Base-by-base conservation (phyloP, 257 asterid genomes). In the Plantago major region DNA sequence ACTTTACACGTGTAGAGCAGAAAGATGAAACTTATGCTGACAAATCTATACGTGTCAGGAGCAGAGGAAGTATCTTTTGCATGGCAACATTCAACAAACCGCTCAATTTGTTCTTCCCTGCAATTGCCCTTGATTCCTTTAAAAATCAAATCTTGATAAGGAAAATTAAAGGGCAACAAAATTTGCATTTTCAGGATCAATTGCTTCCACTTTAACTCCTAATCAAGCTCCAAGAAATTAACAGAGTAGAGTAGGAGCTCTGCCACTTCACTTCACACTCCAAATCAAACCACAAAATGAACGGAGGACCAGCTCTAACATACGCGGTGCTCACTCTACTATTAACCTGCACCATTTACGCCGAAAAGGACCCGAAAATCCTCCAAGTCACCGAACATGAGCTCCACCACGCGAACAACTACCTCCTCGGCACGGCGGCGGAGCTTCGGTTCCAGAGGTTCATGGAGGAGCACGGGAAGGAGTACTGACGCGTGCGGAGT, bases 361-460 rank as follows among this genome's bases (percentile, higher is more conserved):
- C 54, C 44, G 60, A 75, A 16, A 40, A 60, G 64, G 85, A 78
- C 55, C 67, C 65, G 6, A 75, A 63, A 37, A 87, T 90, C 76
- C 80, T 78, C 73, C 91, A 87, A 69, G 95, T 90, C 26, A 90
- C 89, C 49, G 95, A 78, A 18, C 68, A 67, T 22, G 26, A 22
- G 26, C 26, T 22, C 49, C 63, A 69, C 67, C 30, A 13, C 7
- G 44, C 57, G 37, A 38, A 73, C 79, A 53, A 70, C 53, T 71
- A 71, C 77, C 84, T 85, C 58, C 65, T 90, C 11, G 95, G 95
- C 69, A 80, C 95, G 58, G 69, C 76, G 60, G 71, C 82, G 38
- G 97, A 87, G 84, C 80, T 43, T 26, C 71, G 42, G 8, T 90
- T 87, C 94, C 77, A 74, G 75, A 73, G 63, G 5, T 90, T 90